Base-by-base conservation (phyloP, 1,284 basidiomycete genomes). In the Cutaneotrichosporon arboriforme region DNA sequence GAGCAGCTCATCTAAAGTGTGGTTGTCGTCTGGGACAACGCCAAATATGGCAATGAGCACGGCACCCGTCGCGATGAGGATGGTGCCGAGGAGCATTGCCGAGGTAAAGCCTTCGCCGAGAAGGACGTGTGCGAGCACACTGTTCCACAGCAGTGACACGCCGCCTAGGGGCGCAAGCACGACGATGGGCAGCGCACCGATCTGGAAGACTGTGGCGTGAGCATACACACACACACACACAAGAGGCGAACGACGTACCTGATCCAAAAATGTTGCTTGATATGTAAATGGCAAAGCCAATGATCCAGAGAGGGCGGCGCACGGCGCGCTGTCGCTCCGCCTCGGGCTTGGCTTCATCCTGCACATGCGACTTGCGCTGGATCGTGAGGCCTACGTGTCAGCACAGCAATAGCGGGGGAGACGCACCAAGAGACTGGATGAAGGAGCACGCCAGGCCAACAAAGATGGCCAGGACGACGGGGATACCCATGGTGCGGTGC, bases 121-220 rank as follows among this genome's bases (percentile, higher is more conserved):
- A 38, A 97, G 80, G 46, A 94, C 70, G 23, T 85, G 81, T 10
- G 92, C 91, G 62, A 97, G 91, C 65, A 97, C 84, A 3, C 90
- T 90, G 73, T 97, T 97, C 88, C 90, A 97, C 21, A 97, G 81
- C 33, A 97, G 82, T 8, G 90, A 92, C 41, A 81, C 88, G 1
- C 92, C 93, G 18, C 93, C 93, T 2, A 97, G 81, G 0, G 92
- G 92, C 1, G 88, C 90, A 44, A 93, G 85, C 53, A 94, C 90
- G 54, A 93, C 89, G 61, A 94, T 88, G 5, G 90, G 90, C 10
- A 97, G 81, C 1, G 92, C 90, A 7, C 90, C 91, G 50, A 97
- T 92, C 77, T 97, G 93, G 62, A 96, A 90, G 23, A 97, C 77
- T 1, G 90, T 10, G 26, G 20, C 8, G 49, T 37, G 12, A 49